These are phyloP conservation scores for Leucocoprinus leucothites DNA, from an alignment of 768 basidiomycete species.

Conservation along the genomic window DNA sequence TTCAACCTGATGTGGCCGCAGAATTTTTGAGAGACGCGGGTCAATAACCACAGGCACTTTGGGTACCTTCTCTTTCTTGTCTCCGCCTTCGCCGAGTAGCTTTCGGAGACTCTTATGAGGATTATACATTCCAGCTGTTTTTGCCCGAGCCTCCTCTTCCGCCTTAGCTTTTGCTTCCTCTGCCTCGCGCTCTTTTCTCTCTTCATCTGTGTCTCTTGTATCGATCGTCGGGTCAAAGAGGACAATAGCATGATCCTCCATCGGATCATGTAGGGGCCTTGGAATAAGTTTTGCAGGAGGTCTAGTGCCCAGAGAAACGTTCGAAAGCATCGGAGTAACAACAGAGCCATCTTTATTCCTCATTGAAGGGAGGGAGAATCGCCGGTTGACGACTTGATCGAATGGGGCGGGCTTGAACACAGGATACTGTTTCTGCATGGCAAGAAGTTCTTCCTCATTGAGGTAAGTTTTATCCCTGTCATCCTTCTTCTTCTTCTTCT, in stretches of 20 bases:
- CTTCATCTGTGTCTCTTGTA: constrained; percentile 86
- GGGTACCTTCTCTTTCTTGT: constrained; percentile 60
- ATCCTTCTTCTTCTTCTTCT: constrained; percentile 66
- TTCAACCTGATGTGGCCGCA: constrained; percentile 97
- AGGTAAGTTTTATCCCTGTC: constrained; percentile 50
- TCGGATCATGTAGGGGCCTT: constrained; percentile 93
- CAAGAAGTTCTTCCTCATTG: constrained; percentile 61
- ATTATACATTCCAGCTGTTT: constrained; percentile 73
- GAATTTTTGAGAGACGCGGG: constrained; percentile 78
- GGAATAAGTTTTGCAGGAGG: constrained; percentile 79
- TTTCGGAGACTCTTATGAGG: constrained; percentile 90
- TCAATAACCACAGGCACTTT: constrained; percentile 99
- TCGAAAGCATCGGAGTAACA: constrained; percentile 53
- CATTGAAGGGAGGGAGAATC: constrained; percentile 87
- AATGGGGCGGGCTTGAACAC: constrained; percentile 82
- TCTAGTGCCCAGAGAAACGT: constrained; percentile 81
- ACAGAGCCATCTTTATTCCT: constrained; percentile 63
- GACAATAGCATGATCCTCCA: constrained; percentile 97
- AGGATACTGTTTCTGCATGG: constrained; percentile 67
- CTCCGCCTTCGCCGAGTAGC: constrained; percentile 70
- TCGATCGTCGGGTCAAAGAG: constrained; percentile 96
- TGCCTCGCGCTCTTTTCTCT: constrained; percentile 68
- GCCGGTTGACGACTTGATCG: constrained; percentile 46
- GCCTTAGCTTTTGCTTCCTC: constrained; percentile 67
- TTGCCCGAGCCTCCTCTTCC: constrained; percentile 62